phyloP scores from a whole-genome alignment of 2,329 filamentous ascomycete species.

The Trichoderma oligosporum region DNA sequence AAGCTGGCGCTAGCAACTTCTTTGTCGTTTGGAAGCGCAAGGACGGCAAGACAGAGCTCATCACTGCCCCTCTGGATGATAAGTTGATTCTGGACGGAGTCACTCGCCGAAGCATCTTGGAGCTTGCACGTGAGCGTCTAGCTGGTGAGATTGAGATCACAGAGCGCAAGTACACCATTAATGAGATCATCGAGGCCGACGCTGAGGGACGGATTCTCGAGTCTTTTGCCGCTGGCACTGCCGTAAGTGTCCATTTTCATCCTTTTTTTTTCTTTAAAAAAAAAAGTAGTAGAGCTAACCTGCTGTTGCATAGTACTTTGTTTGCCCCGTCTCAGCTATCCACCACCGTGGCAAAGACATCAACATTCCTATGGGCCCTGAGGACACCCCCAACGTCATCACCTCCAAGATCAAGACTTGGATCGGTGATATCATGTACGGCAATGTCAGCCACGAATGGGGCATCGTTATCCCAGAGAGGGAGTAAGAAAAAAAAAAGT shows the following conservation, averaged over 20 bases:
- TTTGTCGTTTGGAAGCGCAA: conserved; percentile 71
- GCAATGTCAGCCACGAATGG: conserved; percentile 65
- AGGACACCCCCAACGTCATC: conserved; percentile 48
- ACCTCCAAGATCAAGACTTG: conserved; percentile 62
- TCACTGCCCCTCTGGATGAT: conserved; percentile 80
- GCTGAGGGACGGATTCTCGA: conserved; percentile 76
- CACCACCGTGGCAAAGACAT: conserved; percentile 64
- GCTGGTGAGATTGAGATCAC: conserved; percentile 62
- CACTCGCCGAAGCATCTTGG: conserved; percentile 75
- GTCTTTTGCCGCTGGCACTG: conserved; percentile 82
- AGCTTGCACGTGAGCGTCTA: conserved; percentile 65
- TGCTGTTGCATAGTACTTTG: conserved; percentile 56
- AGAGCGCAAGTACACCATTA: conserved; percentile 78
- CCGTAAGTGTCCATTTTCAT: conserved; percentile 50
- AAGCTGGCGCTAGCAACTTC: conserved; percentile 90
- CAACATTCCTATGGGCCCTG: conserved; percentile 55
- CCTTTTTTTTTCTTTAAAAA: background rate
- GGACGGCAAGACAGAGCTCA: conserved; percentile 56
- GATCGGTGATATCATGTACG: conserved; percentile 73
- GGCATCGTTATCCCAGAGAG: conserved; percentile 64
- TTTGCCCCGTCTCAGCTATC: conserved; percentile 64
- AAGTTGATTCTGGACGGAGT: conserved; percentile 84
- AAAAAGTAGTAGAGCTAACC: conserved; percentile 22
- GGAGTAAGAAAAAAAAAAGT: conserved; percentile 29
- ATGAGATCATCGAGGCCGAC: conserved; percentile 68